phyloP scores from a whole-genome alignment of 2,329 filamentous ascomycete genomes.

The Beauveria caledonica region DNA sequence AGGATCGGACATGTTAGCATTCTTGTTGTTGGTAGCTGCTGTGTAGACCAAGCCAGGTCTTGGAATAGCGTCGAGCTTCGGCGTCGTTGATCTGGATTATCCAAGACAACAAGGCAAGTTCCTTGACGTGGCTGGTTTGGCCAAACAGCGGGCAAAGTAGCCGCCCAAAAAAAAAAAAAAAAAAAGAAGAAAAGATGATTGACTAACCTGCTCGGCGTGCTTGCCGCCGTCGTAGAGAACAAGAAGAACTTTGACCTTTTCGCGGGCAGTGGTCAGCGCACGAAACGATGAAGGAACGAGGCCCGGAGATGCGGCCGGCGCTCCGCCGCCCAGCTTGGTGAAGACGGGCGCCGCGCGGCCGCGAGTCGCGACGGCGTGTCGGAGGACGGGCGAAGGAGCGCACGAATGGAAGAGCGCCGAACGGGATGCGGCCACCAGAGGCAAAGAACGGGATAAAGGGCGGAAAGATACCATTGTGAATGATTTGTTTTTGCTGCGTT shows the following conservation, averaged over 20 bases:
- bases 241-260: slow-evolving; percentile 87
- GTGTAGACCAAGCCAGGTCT: background rate
- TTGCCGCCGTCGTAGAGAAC: slow-evolving; percentile 88
- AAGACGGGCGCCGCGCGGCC: slow-evolving; percentile 11
- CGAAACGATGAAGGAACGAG: slow-evolving; percentile 40
- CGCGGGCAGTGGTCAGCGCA: slow-evolving; percentile 41
- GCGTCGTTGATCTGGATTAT: background rate
- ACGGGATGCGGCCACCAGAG: slow-evolving; percentile 18
- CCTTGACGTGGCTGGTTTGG: background rate
- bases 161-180: background rate
- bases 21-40: background rate
- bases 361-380: slow-evolving; percentile 12
- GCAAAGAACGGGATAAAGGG: slow-evolving; percentile 20
- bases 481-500: background rate
- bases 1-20: background rate
- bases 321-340: slow-evolving; percentile 28
- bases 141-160: background rate
- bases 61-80: background rate
- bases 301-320: slow-evolving; percentile 20
- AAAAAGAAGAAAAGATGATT: background rate
- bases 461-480: slow-evolving; percentile 25
- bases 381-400: slow-evolving; percentile 15
- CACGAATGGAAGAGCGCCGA: slow-evolving; percentile 19
- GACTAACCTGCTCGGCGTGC: slow-evolving; percentile 74
- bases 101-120: background rate